A percentile compares a stretch with the other conserved stretches of the same genome.
These are phyloP conservation scores for Agastache rugosa DNA, from an alignment of 257 asterid species.

Conservation along the genomic window DNA sequence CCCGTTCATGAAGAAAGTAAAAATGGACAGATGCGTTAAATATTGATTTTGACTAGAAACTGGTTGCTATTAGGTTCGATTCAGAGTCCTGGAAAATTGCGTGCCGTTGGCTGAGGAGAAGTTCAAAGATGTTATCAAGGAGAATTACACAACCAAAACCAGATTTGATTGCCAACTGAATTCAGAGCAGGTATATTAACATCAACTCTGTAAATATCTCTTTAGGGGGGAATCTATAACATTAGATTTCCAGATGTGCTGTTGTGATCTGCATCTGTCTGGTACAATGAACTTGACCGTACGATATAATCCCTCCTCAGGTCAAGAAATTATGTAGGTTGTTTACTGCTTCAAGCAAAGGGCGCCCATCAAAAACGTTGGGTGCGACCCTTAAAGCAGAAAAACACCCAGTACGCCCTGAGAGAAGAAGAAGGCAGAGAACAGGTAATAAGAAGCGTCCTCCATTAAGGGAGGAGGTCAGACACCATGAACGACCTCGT, in stretches of 20 bases:
- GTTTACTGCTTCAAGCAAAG: constrained; percentile 53
- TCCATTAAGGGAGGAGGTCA: constrained; percentile 43
- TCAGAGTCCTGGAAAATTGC: constrained; percentile 64
- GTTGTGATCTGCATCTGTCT: constrained; percentile 26
- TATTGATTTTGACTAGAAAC: constrained; percentile 30
- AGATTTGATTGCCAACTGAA: constrained; percentile 77
- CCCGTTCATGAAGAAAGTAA: background rate
- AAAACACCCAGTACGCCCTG: constrained; percentile 36
- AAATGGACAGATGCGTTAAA: background rate
- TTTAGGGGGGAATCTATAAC: constrained; percentile 4
- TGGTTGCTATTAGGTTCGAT: constrained; percentile 68
- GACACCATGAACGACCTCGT: constrained; percentile 43
- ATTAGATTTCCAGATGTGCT: constrained; percentile 10
- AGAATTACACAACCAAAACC: constrained; percentile 65
- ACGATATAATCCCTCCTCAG: constrained; percentile 45
- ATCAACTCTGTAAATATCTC: background rate
- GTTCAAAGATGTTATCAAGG: constrained; percentile 70
- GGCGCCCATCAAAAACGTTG: constrained; percentile 35
- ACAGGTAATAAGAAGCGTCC: constrained; percentile 44
- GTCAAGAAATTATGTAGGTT: constrained; percentile 76
- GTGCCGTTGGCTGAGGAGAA: constrained; percentile 84
- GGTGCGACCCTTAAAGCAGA: constrained; percentile 42
- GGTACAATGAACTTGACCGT: constrained; percentile 14
- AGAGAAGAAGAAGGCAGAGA: constrained; percentile 37
- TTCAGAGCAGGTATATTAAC: constrained; percentile 64